phyloP scores from a whole-genome alignment of 441 rosid genomes.

The Syzygium syzygioides region DNA sequence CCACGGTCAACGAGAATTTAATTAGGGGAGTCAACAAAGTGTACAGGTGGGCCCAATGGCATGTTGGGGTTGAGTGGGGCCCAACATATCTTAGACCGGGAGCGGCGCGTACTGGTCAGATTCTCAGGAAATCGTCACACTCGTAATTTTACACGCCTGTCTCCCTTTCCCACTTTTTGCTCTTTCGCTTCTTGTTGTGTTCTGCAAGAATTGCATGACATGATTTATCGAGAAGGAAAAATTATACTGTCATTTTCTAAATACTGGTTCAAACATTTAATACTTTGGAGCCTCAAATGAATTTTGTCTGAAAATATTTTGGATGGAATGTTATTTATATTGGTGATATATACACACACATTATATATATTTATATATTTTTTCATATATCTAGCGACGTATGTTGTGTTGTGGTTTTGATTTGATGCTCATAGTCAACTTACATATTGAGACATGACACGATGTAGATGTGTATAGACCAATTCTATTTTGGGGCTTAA shows the following conservation, averaged over 20 bases:
- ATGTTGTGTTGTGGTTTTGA: too few species aligned
- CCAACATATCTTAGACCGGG: fast-evolving
- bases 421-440: not conserved
- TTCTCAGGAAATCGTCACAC: too few species aligned
- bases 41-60: too few species aligned
- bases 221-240: not conserved
- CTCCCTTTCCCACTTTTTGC: not conserved
- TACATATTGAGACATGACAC: not conserved
- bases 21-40: fast-evolving
- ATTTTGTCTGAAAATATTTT: not conserved
- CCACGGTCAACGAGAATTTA: not conserved
- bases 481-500: not conserved
- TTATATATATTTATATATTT: too few species aligned
- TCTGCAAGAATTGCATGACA: not conserved
- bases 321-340: too few species aligned
- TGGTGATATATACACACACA: not conserved
- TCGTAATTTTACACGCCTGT: fast-evolving
- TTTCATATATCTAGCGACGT: too few species aligned
- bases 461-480: not conserved
- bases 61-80: too few species aligned
- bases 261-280: not conserved
- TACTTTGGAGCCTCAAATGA: not conserved
- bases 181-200: not conserved
- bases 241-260: not conserved
- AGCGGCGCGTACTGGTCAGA: too few species aligned